phyloP scores from a whole-genome alignment of 129 eudicot genomes.

The Chrysanthemum lavandulifolium region DNA sequence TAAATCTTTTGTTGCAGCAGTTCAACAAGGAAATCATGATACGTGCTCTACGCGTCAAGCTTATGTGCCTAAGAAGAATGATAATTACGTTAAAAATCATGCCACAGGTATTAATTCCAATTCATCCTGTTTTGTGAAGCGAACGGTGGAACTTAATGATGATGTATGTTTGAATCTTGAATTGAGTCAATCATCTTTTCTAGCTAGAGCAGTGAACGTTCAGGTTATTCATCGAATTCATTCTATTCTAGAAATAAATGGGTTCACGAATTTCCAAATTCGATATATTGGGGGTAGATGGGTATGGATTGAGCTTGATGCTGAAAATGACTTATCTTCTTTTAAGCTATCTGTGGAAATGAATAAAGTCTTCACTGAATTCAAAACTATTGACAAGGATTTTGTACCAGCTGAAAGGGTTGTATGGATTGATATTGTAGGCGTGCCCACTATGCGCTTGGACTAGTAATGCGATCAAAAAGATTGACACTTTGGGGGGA shows the following conservation, averaged over 20 bases:
- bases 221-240: neutral
- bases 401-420: neutral
- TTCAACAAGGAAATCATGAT: too few relatives aligned
- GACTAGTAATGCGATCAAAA: neutral
- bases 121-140: neutral
- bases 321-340: neutral
- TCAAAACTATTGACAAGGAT: neutral
- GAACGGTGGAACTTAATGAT: neutral
- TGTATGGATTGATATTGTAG: conserved; percentile 4
- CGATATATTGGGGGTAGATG: neutral
- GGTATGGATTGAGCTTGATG: neutral
- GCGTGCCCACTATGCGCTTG: neutral
- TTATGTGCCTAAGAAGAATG: too few relatives aligned
- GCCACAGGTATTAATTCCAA: too few relatives aligned
- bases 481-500: neutral
- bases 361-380: neutral
- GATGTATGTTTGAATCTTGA: neutral
- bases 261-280: neutral
- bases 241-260: neutral
- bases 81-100: too few relatives aligned
- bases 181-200: neutral
- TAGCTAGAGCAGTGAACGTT: neutral
- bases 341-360: neutral
- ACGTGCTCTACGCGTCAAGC: too few relatives aligned
- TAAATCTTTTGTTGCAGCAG: too few relatives aligned